Evolutionary conservation across 257 asterid species (phyloP).

Genomic region (Mitragyna speciosa): DNA sequence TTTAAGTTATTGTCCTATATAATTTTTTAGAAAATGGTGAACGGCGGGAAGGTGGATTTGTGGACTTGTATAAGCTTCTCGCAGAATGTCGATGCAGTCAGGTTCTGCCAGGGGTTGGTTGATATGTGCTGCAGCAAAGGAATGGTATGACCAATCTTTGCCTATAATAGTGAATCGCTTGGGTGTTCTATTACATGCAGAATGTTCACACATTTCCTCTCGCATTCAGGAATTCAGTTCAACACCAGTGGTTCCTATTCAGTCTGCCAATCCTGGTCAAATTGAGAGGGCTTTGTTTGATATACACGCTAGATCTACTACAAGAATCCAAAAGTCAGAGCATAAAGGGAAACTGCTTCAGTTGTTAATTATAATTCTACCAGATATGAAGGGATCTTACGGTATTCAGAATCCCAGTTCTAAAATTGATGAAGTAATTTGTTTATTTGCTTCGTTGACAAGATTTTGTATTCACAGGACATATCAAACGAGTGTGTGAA

Average conservation of each 20-base stretch:
- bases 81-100: constrained; percentile 5
- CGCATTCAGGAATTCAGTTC: constrained; percentile 42
- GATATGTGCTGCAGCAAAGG: constrained; percentile 67
- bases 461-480: constrained; percentile 41
- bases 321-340: constrained; percentile 6
- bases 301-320: constrained; percentile 25
- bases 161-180: not conserved
- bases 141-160: constrained; percentile 46
- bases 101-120: constrained; percentile 45
- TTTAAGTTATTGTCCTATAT: not conserved
- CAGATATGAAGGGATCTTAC: constrained; percentile 61
- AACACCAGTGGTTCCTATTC: constrained; percentile 37
- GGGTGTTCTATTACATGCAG: not conserved
- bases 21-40: constrained; percentile 61
- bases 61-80: constrained; percentile 78
- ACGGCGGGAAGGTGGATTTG: constrained; percentile 50
- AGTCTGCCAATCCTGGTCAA: constrained; percentile 16
- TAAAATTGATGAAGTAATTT: not conserved
- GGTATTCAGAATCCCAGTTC: constrained; percentile 32
- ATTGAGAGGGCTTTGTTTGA: constrained; percentile 47
- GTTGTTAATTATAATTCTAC: constrained; percentile 64
- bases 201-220: not conserved
- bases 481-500: constrained; percentile 70
- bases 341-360: constrained; percentile 36
- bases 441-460: constrained; percentile 1